Evolutionary conservation across 768 basidiomycete genomes (phyloP).

Genomic region (Lyophyllum semitale): DNA sequence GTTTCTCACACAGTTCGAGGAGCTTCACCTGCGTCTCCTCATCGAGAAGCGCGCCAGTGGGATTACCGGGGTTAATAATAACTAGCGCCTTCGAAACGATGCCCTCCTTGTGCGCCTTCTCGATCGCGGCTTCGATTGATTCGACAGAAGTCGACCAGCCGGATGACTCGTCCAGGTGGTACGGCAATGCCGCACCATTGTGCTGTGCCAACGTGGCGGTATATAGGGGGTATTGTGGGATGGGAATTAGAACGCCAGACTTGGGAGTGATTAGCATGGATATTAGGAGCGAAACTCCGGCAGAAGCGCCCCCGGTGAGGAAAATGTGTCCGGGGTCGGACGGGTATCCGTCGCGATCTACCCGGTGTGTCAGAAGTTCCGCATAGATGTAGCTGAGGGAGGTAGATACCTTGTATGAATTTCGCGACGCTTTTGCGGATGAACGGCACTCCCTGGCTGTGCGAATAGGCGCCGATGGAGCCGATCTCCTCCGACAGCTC

Average conservation of each 20-base stretch:
- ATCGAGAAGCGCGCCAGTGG: constrained; percentile 86
- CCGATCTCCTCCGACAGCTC: constrained; percentile 86
- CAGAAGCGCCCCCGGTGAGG: constrained; percentile 92
- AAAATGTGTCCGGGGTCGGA: constrained; percentile 85
- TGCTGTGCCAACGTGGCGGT: constrained; percentile 91
- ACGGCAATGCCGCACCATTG: constrained; percentile 80
- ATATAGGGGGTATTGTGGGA: constrained; percentile 98
- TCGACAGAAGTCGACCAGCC: constrained; percentile 81
- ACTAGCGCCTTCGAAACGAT: constrained; percentile 81
- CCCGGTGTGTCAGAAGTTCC: constrained; percentile 6
- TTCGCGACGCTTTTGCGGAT: constrained; percentile 87
- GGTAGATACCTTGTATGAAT: constrained; percentile 74
- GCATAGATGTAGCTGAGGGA: not conserved
- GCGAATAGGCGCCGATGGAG: constrained; percentile 92
- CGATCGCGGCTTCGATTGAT: constrained; percentile 68
- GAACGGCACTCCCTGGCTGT: constrained; percentile 88
- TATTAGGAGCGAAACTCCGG: constrained; percentile 87
- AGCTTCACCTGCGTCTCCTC: constrained; percentile 70
- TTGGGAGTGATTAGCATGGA: constrained; percentile 74
- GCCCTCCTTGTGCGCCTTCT: constrained; percentile 62
- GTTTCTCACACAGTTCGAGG: constrained; percentile 81
- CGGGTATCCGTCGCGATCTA: constrained; percentile 90
- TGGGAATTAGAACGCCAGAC: constrained; percentile 89
- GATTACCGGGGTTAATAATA: constrained; percentile 98
- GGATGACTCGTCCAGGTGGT: constrained; percentile 81